Base-by-base conservation (phyloP, 2,329 filamentous ascomycete genomes). In the Dactylellina haptotyla region DNA sequence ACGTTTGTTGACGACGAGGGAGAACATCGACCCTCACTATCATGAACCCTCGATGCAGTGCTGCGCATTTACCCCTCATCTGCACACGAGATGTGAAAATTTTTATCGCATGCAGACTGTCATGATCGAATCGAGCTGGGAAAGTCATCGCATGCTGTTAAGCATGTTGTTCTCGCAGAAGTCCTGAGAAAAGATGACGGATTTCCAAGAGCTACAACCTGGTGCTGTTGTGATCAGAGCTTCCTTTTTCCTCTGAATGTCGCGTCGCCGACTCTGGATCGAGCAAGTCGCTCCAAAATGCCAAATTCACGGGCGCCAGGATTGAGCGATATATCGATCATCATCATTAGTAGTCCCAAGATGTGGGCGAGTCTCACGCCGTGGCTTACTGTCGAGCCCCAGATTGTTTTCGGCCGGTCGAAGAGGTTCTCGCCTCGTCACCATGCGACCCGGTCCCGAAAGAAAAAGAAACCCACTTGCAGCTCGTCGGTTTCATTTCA, bases 31-130 rank as follows among this genome's bases (percentile, higher is more conserved):
- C 56, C 46, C 18, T 69, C 37, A n/a, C 26, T 48, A 53, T 69
- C 34, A 69, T 54, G 37, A 25, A 43, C 56, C 37, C 37, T 61
- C 34, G 45, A 46, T 45, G 48, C 43, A 53, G 34, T n/a, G n/a
- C n/a, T n/a, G n/a, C n/a, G n/a, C n/a, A n/a, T 53, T 39, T 69
- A 67, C 54, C 64, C 64, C 64, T 69, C 64, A 62, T 62, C 64
- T 32, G 45, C 56, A 62, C 50, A 37, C 18, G 23, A 56, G 34
- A 69, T 61, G 53, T 39, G 56, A 56, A 51, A 66, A 62, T 59
- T 69, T 61, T 62, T 32, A 28, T 69, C 45, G 59, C 59, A 53
- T 32, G 41, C 18, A 46, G 4, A 46, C 18, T 46, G 16, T 46
- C 23, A 10, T 66, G 53, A 32, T 51, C n/a, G 48, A 46, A 53